A percentile compares a stretch with the other conserved stretches of the same genome.
Conservation (phyloP, 805 yeast species). For the Lipomyces yamanashiensis region DNA sequence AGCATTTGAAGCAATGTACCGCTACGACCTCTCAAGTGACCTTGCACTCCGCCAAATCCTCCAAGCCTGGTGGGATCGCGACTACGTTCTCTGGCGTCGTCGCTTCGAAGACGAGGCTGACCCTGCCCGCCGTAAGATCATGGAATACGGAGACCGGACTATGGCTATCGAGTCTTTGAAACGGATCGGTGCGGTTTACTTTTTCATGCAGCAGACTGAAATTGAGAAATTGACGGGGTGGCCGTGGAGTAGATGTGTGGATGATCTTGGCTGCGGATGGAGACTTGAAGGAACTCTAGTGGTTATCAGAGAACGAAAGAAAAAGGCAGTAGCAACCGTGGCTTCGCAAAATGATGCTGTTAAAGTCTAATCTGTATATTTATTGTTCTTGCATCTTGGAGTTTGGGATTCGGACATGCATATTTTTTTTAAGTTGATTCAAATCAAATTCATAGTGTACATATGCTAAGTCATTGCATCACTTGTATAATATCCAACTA, state of each 20-base stretch:
- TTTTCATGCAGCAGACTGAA: conserved; percentile 20
- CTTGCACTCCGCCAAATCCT: conserved; percentile 26
- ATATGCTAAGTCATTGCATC: neutral
- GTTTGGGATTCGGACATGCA: neutral
- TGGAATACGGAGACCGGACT: conserved; percentile 31
- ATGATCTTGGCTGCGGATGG: conserved; percentile 33
- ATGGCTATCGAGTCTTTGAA: conserved; percentile 29
- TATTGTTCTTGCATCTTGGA: conserved; percentile 1
- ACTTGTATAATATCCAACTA: neutral
- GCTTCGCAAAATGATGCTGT: neutral
- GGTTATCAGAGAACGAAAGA: conserved; percentile 30
- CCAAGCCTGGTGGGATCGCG: conserved; percentile 37
- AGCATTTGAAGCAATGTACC: conserved; percentile 35
- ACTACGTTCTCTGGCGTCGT: conserved; percentile 35
- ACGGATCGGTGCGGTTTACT: conserved; percentile 30
- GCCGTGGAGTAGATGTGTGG: conserved; percentile 27
- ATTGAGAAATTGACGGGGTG: conserved; percentile 29
- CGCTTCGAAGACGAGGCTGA: conserved; percentile 24
- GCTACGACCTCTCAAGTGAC: conserved; percentile 23
- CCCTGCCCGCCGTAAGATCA: conserved; percentile 31
- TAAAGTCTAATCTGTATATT: neutral
- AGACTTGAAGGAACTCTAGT: conserved; percentile 16
- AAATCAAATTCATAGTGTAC: neutral
- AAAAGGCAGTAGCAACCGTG: neutral
- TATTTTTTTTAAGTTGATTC: neutral